Conservation (phyloP, 164 flowering plant species). For the Euptelea pleiosperma region DNA sequence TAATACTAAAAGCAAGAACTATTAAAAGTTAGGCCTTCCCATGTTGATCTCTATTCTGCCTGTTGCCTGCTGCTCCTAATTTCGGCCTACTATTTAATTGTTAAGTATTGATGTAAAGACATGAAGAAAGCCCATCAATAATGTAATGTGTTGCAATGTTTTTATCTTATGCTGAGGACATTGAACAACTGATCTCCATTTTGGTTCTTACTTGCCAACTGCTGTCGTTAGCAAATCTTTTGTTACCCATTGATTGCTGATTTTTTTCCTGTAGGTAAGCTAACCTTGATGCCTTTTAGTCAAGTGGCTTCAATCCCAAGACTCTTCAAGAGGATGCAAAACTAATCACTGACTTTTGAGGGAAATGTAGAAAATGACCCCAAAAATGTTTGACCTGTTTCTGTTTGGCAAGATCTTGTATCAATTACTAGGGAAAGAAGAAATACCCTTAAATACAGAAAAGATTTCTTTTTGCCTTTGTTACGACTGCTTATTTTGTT, state of each 20-base stretch:
- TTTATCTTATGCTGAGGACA: neutral
- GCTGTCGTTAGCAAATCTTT: neutral
- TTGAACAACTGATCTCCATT: no score
- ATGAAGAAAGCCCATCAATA: no score
- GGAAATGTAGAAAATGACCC: neutral
- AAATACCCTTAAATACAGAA: neutral
- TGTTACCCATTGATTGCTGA: slow-evolving; percentile 6
- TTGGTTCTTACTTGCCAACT: no score
- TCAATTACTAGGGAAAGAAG: neutral
- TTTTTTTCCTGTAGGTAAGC: slow-evolving; percentile 8
- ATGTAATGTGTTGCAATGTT: no score
- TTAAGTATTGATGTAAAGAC: slow-evolving; percentile 6
- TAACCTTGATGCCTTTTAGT: slow-evolving; percentile 9
- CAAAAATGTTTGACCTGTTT: neutral
- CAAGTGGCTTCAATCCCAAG: slow-evolving; percentile 15
- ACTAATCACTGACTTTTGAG: slow-evolving; percentile 3
- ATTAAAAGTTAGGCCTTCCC: no score
- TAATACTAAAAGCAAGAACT: no score
- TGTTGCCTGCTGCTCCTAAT: neutral
- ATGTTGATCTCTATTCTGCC: neutral
- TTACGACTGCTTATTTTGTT: slow-evolving; percentile 26
- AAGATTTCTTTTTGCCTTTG: slow-evolving; percentile 1
- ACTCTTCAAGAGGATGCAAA: slow-evolving; percentile 8
- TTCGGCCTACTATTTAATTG: no score
- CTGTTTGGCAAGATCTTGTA: neutral